Conservation (phyloP, 768 basidiomycete genomes). For the Psilocybe tampanensis region DNA sequence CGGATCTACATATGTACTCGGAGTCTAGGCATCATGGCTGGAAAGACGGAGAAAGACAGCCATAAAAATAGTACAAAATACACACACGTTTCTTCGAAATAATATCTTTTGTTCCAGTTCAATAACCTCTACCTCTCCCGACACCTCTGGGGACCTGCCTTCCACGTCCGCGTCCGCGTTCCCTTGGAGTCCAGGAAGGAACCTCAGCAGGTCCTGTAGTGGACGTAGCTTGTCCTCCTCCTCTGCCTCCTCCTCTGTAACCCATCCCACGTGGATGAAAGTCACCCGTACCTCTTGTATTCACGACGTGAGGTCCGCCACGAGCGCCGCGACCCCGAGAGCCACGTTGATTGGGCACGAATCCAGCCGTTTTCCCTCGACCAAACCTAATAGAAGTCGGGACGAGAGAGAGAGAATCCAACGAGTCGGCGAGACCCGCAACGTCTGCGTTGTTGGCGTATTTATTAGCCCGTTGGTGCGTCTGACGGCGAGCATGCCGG, state of each 20-base stretch:
- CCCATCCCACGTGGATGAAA: constrained; percentile 1
- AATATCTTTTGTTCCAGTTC: too few relatives aligned
- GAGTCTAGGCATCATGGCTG: too few relatives aligned
- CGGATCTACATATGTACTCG: too few relatives aligned
- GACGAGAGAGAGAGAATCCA: constrained; percentile 56
- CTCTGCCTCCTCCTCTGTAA: constrained; percentile 9
- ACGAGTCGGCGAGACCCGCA: constrained; percentile 50
- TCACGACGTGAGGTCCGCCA: constrained; percentile 8
- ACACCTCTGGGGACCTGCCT: neutral
- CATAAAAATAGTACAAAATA: too few relatives aligned
- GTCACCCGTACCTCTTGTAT: constrained; percentile 1
- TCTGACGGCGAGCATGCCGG: constrained; percentile 7
- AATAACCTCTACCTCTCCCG: constrained; percentile 17
- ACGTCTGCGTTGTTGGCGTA: constrained; percentile 29
- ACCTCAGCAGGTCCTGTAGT: neutral
- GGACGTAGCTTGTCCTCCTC: constrained; percentile 3
- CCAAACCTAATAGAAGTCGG: constrained; percentile 75
- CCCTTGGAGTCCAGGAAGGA: neutral
- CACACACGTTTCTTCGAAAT: neutral
- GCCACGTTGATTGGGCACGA: constrained; percentile 36
- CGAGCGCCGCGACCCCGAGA: constrained; percentile 19
- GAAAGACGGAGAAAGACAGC: too few relatives aligned
- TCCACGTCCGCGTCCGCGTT: constrained; percentile 4
- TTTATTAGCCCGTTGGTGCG: constrained; percentile 2
- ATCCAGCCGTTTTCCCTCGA: constrained; percentile 59